Conservation (phyloP, 495 filamentous ascomycete genomes). For the Aspergillus cavernicola region DNA sequence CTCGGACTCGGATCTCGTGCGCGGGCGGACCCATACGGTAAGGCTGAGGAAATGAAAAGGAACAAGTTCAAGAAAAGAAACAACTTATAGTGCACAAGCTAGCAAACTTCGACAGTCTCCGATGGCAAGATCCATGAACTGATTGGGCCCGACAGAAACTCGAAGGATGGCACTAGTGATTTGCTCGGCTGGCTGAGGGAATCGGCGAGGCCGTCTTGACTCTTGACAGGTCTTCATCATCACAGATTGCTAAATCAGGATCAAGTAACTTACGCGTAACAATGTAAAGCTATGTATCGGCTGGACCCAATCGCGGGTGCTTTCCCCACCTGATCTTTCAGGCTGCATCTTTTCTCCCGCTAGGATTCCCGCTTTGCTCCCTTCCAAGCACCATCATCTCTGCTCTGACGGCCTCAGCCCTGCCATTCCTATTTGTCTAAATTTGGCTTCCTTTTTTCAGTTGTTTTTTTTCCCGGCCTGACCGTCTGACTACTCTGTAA, state of each 20-base stretch:
- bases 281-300: constrained; percentile 6
- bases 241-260: background rate
- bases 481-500: background rate
- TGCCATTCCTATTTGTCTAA: constrained; percentile 12
- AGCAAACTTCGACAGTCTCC: background rate
- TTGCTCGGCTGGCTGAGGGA: constrained; percentile 12
- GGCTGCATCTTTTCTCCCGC: constrained; percentile 21
- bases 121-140: background rate
- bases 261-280: background rate
- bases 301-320: constrained; percentile 8
- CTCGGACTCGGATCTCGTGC: too few species aligned
- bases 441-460: constrained; percentile 3
- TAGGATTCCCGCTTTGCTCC: constrained; percentile 3
- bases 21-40: too few species aligned
- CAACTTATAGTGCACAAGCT: too few species aligned
- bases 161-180: constrained; percentile 4
- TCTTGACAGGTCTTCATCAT: background rate
- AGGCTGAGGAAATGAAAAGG: background rate
- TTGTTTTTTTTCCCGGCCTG: constrained; percentile 8
- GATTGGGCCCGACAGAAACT: constrained; percentile 1
- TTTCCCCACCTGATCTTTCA: constrained; percentile 19
- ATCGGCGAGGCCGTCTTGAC: constrained; percentile 9
- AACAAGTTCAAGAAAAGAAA: background rate
- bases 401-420: constrained; percentile 5
- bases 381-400: constrained; percentile 12